A percentile compares a stretch with the other conserved stretches of the same genome.
These are phyloP conservation scores for Fusarium piperis DNA, from an alignment of 2,329 filamentous ascomycete genomes.

Conservation along the genomic window DNA sequence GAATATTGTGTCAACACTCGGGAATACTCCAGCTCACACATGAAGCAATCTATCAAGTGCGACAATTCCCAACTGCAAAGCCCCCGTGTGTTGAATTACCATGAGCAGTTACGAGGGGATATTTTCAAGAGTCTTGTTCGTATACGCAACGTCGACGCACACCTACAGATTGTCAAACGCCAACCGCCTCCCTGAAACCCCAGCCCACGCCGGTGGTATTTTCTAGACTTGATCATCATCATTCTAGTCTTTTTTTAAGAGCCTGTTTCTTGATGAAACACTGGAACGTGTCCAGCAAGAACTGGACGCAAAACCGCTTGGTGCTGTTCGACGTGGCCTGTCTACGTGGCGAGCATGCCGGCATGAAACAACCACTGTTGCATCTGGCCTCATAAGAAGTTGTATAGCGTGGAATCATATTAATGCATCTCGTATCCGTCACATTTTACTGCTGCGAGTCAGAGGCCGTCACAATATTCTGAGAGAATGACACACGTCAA, in stretches of 20 bases:
- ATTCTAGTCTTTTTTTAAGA: not conserved
- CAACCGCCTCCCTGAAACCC: slow-evolving; percentile 17
- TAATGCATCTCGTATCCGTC: not conserved
- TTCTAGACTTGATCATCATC: slow-evolving; percentile 32
- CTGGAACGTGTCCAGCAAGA: slow-evolving; percentile 31
- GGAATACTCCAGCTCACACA: not conserved
- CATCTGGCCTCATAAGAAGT: not conserved
- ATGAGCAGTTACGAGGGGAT: not conserved
- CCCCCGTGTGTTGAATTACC: not conserved
- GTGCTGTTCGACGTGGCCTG: slow-evolving; percentile 3
- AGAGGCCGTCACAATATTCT: not conserved
- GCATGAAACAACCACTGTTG: slow-evolving; percentile 4
- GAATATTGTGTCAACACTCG: not conserved
- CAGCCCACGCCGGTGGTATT: slow-evolving; percentile 28
- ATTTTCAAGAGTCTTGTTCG: not conserved
- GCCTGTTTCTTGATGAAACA: slow-evolving; percentile 26
- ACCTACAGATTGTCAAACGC: slow-evolving; percentile 13
- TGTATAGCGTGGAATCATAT: not conserved
- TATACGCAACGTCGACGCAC: slow-evolving; percentile 5
- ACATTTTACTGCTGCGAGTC: no score
- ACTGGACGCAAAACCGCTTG: slow-evolving; percentile 15
- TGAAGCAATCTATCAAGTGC: not conserved
- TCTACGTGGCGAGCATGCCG: slow-evolving; percentile 29
- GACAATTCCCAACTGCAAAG: not conserved
- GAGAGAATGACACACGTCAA: not conserved